phyloP scores from a whole-genome alignment of 306 rosid genomes.

The Arachis hypogaea region DNA sequence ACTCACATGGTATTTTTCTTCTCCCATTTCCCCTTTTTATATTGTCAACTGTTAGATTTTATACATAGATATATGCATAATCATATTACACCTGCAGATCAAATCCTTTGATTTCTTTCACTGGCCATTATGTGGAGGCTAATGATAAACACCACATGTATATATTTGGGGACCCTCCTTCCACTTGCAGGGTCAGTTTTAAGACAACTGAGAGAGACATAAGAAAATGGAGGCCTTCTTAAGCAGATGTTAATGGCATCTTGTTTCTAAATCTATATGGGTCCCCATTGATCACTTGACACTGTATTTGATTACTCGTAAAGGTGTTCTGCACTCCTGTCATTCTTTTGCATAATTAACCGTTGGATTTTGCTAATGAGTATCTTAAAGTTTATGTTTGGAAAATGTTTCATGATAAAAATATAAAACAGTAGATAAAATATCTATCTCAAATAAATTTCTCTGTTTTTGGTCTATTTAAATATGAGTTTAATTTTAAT shows the following conservation, averaged over 20 bases:
- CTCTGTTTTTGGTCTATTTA: too few species aligned
- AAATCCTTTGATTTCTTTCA: slow-evolving; percentile 57
- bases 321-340: slow-evolving; percentile 48
- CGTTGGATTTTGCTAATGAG: too few species aligned
- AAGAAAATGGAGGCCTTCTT: slow-evolving; percentile 55
- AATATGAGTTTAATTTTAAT: too few species aligned
- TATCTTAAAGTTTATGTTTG: too few species aligned
- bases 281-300: slow-evolving; percentile 57
- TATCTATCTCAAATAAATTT: too few species aligned
- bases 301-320: slow-evolving; percentile 48
- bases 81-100: slow-evolving; percentile 45
- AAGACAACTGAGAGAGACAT: slow-evolving; percentile 48
- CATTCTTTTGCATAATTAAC: slow-evolving; percentile 33
- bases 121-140: slow-evolving; percentile 50
- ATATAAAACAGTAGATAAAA: too few species aligned
- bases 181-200: slow-evolving; percentile 55
- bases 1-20: slow-evolving; percentile 43
- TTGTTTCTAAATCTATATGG: slow-evolving; percentile 56
- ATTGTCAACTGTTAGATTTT: slow-evolving; percentile 41
- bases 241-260: slow-evolving; percentile 50
- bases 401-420: too few species aligned
- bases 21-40: slow-evolving; percentile 31
- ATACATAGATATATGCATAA: slow-evolving; percentile 39
- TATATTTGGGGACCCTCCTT: slow-evolving; percentile 60
- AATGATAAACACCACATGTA: slow-evolving; percentile 51